Conservation (phyloP, 139 green algal species). For the Chlamydomonas sp. region DNA sequence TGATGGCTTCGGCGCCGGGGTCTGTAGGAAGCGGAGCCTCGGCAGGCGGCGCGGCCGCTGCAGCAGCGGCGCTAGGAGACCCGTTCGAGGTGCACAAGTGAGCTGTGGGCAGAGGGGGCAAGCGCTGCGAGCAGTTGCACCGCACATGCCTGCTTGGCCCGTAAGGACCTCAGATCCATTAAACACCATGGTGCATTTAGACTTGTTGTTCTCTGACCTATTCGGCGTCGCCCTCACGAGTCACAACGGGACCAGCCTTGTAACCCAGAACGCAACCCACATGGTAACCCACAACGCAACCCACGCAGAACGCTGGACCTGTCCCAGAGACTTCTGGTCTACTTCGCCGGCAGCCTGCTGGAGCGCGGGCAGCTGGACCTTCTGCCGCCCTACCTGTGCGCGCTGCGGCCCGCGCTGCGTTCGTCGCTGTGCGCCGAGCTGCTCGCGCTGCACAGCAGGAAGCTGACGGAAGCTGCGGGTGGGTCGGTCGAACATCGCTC, state of each 20-base stretch:
- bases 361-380: conserved; percentile 37
- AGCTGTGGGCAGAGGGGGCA: not conserved
- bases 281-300: not conserved
- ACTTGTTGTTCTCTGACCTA: no score
- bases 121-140: no score
- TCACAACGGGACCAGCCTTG: no score
- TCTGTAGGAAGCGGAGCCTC: no score
- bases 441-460: conserved; percentile 14
- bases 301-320: conserved; percentile 1
- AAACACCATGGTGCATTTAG: no score
- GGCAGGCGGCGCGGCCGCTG: no score
- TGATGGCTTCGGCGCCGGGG: conserved; percentile 20
- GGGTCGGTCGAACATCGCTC: not conserved
- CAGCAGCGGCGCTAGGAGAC: not conserved
- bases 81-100: conserved; percentile 9
- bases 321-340: conserved; percentile 31
- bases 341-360: conserved; percentile 42
- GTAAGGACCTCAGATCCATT: no score
- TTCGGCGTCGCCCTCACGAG: no score
- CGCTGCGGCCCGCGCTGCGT: conserved; percentile 53
- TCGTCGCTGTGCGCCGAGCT: conserved; percentile 30
- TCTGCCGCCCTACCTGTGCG: conserved; percentile 67
- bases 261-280: no score
- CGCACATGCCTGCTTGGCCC: no score
- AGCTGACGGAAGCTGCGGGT: conserved; percentile 6